Evolutionary conservation across 805 yeast species (phyloP).

Genomic region (Candida arabinofermentans): DNA sequence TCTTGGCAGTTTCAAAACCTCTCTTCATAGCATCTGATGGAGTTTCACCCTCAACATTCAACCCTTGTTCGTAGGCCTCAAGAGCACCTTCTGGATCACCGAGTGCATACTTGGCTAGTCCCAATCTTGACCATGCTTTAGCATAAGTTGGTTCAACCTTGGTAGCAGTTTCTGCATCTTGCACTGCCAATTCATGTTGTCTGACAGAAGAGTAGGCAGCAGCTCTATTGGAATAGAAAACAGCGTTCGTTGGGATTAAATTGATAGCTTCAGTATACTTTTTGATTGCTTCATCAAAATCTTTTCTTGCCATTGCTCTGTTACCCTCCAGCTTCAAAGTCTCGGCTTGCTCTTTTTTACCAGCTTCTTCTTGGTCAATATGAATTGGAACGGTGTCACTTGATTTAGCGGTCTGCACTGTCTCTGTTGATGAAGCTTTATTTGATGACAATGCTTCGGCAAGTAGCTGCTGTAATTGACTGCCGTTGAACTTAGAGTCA

Average conservation of each 20-base stretch:
- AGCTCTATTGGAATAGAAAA: constrained; percentile 90
- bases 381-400: constrained; percentile 36
- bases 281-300: constrained; percentile 66
- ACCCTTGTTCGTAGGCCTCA: constrained; percentile 85
- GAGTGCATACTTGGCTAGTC: constrained; percentile 89
- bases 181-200: constrained; percentile 71
- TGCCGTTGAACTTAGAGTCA: constrained; percentile 41
- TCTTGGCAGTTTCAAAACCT: constrained; percentile 92
- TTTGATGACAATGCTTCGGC: constrained; percentile 11
- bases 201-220: constrained; percentile 86
- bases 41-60: constrained; percentile 79
- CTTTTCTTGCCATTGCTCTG: constrained; percentile 75
- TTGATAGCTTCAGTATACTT: constrained; percentile 80
- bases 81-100: constrained; percentile 89
- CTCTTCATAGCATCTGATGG: constrained; percentile 88
- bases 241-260: constrained; percentile 67
- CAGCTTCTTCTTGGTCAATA: constrained; percentile 45
- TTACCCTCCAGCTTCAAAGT: constrained; percentile 82
- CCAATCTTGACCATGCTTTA: constrained; percentile 92
- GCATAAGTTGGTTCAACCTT: constrained; percentile 74
- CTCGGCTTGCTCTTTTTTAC: constrained; percentile 71
- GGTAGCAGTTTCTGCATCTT: constrained; percentile 82
- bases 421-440: constrained; percentile 21
- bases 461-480: constrained; percentile 44
- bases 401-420: constrained; percentile 1